These are phyloP conservation scores for Aspergillus fructus DNA, from an alignment of 2,329 filamentous ascomycete species.

Conservation along the genomic window DNA sequence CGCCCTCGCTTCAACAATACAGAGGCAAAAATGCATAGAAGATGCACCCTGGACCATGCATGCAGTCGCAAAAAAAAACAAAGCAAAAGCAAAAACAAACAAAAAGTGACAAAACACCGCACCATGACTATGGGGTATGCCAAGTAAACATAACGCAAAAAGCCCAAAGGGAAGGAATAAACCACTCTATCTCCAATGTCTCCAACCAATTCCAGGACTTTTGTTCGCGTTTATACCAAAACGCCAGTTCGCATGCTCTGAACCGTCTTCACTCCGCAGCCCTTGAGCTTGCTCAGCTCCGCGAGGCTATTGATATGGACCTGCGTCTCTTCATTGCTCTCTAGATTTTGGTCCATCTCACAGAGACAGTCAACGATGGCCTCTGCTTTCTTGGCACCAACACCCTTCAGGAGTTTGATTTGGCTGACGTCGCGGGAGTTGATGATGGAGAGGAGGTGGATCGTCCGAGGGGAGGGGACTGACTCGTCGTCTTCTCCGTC, in stretches of 20 bases:
- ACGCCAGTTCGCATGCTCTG: slow-evolving; percentile 49
- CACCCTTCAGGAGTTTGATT: slow-evolving; percentile 48
- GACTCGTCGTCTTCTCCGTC: slow-evolving; percentile 20
- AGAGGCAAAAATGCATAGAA: slow-evolving; percentile 1
- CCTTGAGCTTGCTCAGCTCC: slow-evolving; percentile 44
- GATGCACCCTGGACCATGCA: slow-evolving; percentile 1
- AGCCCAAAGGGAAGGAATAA: background rate
- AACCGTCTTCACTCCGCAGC: slow-evolving; percentile 46
- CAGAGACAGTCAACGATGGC: slow-evolving; percentile 49
- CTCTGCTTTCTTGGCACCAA: slow-evolving; percentile 50
- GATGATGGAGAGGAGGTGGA: slow-evolving; percentile 45
- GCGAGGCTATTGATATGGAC: slow-evolving; percentile 39
- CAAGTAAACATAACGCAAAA: background rate
- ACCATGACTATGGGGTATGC: slow-evolving; percentile 4
- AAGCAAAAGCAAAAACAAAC: background rate
- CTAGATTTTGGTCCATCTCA: slow-evolving; percentile 37
- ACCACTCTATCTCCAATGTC: background rate
- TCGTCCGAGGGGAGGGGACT: slow-evolving; percentile 41
- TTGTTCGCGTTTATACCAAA: slow-evolving; percentile 26
- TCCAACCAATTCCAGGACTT: background rate
- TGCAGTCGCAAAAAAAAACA: slow-evolving; percentile 5
- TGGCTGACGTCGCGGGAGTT: slow-evolving; percentile 47
- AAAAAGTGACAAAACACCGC: background rate
- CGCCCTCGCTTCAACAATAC: slow-evolving; percentile 9
- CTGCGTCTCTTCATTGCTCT: slow-evolving; percentile 20